Conservation (phyloP, 768 basidiomycete species). For the Crucibulum laeve region DNA sequence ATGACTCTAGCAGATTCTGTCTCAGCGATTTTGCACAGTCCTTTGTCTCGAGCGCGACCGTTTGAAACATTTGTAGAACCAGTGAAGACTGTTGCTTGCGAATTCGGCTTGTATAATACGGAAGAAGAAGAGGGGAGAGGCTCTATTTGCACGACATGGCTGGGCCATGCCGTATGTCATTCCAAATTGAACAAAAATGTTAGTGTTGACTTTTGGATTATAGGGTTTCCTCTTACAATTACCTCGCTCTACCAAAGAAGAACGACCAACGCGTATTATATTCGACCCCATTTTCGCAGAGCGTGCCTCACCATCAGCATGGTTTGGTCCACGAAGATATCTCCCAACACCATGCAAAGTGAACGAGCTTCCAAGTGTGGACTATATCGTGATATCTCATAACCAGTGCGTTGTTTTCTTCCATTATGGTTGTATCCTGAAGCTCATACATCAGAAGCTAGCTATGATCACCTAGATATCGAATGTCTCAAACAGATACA, state of each 20-base stretch:
- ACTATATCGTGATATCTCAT: background rate
- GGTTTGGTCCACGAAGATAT: background rate
- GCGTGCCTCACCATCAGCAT: background rate
- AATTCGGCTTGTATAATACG: background rate
- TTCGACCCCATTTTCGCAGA: background rate
- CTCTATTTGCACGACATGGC: background rate
- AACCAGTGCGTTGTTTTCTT: background rate
- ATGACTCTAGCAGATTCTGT: background rate
- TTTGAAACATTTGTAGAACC: background rate
- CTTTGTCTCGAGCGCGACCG: background rate
- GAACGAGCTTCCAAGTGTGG: background rate
- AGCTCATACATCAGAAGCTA: background rate
- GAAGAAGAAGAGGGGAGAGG: background rate
- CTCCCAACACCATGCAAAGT: background rate
- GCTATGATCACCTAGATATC: background rate
- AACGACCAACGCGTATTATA: background rate
- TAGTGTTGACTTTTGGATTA: background rate
- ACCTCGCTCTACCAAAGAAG: background rate
- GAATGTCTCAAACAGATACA: background rate
- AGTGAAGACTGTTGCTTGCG: background rate
- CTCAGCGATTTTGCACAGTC: background rate
- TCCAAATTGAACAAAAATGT: background rate
- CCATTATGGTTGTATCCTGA: background rate
- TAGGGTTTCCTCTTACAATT: background rate
- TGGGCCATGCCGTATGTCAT: background rate